A percentile compares a stretch with the other conserved stretches of the same genome.
phyloP scores from a whole-genome alignment of 129 eudicot genomes.

The Saposhnikovia divaricata region DNA sequence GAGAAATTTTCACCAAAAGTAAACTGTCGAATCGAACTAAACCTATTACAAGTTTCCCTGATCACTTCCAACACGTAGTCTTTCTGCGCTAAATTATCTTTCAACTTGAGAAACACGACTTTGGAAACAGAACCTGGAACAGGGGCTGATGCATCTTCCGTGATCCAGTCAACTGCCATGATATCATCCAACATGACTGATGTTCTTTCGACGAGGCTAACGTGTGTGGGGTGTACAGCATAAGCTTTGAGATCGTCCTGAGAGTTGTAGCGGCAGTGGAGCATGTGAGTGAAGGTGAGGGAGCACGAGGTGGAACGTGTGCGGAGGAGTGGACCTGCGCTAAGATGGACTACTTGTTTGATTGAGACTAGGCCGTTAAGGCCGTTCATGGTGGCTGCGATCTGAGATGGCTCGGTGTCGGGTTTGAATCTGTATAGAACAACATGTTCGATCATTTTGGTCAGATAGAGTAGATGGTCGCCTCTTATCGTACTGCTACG shows the following conservation, averaged over 20 bases:
- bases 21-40: constrained; percentile 33
- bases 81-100: constrained; percentile 45
- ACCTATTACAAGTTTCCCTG: constrained; percentile 37
- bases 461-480: background rate
- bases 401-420: background rate
- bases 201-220: constrained; percentile 31
- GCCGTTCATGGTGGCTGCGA: background rate
- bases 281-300: constrained; percentile 49
- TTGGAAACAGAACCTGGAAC: constrained; percentile 51
- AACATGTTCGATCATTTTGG: background rate
- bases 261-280: constrained; percentile 61
- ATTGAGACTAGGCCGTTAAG: background rate
- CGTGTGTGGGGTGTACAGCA: constrained; percentile 48
- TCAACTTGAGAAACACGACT: constrained; percentile 46
- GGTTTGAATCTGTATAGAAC: background rate
- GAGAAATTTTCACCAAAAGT: constrained; percentile 65
- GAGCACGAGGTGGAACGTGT: background rate
- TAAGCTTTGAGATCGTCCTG: constrained; percentile 34
- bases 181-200: constrained; percentile 45
- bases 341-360: background rate
- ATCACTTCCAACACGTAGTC: constrained; percentile 38
- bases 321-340: constrained; percentile 7
- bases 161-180: constrained; percentile 73
- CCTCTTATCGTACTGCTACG: no score
- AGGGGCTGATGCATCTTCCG: constrained; percentile 15